These are phyloP conservation scores for Globisporangium paroecandrum DNA, from an alignment of 352 stramenopile species.

Conservation along the genomic window DNA sequence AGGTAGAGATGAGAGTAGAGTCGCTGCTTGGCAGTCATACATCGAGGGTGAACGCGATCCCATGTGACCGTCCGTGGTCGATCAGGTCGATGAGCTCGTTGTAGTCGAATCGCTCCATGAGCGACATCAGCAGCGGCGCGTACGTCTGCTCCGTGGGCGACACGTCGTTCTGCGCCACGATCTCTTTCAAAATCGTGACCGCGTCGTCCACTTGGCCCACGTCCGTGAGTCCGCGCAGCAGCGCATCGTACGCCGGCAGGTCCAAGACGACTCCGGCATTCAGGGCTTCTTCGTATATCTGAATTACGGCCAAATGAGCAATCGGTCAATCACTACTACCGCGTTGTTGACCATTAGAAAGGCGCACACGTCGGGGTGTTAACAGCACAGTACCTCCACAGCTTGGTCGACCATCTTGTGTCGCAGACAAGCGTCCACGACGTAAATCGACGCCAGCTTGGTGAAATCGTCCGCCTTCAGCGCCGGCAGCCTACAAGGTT, in stretches of 20 bases:
- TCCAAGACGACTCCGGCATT: conserved; percentile 51
- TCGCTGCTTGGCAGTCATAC: conserved; percentile 17
- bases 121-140: conserved; percentile 34
- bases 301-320: neutral
- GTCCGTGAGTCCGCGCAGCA: conserved; percentile 44
- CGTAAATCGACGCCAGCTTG: conserved; percentile 64
- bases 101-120: conserved; percentile 55
- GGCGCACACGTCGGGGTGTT: too few species aligned
- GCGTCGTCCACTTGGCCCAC: conserved; percentile 40
- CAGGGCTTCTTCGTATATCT: conserved; percentile 45
- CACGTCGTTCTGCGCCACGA: conserved; percentile 43
- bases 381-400: conserved; percentile 22
- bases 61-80: conserved; percentile 41
- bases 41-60: conserved; percentile 51
- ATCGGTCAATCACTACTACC: neutral
- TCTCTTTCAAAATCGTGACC: conserved; percentile 31
- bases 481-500: conserved; percentile 16
- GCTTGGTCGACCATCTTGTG: conserved; percentile 46
- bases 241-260: conserved; percentile 46
- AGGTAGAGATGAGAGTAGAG: neutral
- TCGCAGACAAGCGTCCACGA: conserved; percentile 56
- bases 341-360: too few species aligned
- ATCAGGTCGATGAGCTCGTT: conserved; percentile 45
- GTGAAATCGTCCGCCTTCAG: conserved; percentile 62
- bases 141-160: conserved; percentile 53